Evolutionary conservation across 192 early-diverging fungal genomes (phyloP).

Genomic region (Coemansia erecta): DNA sequence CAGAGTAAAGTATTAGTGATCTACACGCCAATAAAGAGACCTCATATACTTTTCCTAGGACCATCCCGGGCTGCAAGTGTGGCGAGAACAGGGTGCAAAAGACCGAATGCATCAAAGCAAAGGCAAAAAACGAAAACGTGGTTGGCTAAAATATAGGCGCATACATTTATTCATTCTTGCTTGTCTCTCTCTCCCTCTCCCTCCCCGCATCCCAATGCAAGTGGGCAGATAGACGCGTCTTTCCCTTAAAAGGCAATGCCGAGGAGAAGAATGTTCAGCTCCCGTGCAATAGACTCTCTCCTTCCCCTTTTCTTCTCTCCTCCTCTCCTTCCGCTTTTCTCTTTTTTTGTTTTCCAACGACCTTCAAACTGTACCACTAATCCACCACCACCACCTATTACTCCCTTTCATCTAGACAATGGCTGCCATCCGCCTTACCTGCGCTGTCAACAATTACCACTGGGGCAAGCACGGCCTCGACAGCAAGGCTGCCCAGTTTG

Average conservation of each 20-base stretch:
- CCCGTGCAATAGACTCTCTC: neutral
- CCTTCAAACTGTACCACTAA: neutral
- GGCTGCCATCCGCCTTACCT: constrained; percentile 58
- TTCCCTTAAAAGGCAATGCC: neutral
- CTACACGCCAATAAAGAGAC: too few relatives aligned
- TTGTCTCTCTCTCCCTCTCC: neutral
- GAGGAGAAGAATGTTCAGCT: neutral
- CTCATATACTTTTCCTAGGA: too few relatives aligned
- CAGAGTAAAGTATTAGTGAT: too few relatives aligned
- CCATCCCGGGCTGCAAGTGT: too few relatives aligned
- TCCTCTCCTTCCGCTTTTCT: neutral
- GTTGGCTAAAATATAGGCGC: too few relatives aligned
- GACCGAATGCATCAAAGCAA: too few relatives aligned
- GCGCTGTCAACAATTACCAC: constrained; percentile 86
- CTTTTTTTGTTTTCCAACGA: neutral
- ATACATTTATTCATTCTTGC: too few relatives aligned
- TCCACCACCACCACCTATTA: neutral
- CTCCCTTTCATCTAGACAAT: neutral
- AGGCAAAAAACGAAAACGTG: too few relatives aligned
- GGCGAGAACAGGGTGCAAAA: too few relatives aligned
- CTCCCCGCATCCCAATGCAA: neutral
- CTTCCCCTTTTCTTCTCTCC: neutral
- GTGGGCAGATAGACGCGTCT: neutral
- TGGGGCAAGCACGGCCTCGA: constrained; percentile 88
- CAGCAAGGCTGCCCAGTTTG: constrained; percentile 86